phyloP scores from a whole-genome alignment of 345 rosid genomes.

The Salix arbutifolia region DNA sequence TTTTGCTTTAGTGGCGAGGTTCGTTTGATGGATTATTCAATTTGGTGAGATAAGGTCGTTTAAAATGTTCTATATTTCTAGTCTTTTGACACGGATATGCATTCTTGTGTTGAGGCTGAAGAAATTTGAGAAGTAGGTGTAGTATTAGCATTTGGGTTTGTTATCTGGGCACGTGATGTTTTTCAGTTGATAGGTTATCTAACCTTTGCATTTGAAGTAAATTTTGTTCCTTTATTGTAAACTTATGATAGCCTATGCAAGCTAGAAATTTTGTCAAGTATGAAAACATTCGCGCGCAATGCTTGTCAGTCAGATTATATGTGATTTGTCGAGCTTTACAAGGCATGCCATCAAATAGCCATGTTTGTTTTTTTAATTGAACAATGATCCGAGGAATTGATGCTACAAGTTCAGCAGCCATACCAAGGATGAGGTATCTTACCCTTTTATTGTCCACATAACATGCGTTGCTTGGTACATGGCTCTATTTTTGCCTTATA shows the following conservation, averaged over 20 bases:
- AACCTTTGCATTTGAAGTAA: not conserved
- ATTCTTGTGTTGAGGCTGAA: slow-evolving; percentile 10
- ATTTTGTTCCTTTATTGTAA: slow-evolving; percentile 4
- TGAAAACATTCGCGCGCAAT: not conserved
- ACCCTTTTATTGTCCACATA: not conserved
- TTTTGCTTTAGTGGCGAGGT: not conserved
- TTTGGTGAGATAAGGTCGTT: not conserved
- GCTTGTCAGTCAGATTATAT: not conserved
- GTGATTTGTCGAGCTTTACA: not conserved
- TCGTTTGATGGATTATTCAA: not conserved
- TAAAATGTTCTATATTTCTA: not conserved
- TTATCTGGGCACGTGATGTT: not conserved
- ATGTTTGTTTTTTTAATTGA: not conserved
- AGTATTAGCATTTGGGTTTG: slow-evolving; percentile 1
- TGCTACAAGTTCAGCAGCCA: not conserved
- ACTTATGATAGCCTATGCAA: not conserved
- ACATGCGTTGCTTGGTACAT: not conserved
- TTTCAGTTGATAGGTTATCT: not conserved
- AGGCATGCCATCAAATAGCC: not conserved
- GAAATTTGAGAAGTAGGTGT: slow-evolving; percentile 7
- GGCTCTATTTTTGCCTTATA: not conserved
- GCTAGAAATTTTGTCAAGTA: not conserved
- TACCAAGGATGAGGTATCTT: not conserved
- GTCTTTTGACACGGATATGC: slow-evolving; percentile 1
- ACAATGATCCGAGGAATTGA: not conserved